phyloP scores from a whole-genome alignment of 306 rosid genomes.

The Notholithocarpus densiflorus region DNA sequence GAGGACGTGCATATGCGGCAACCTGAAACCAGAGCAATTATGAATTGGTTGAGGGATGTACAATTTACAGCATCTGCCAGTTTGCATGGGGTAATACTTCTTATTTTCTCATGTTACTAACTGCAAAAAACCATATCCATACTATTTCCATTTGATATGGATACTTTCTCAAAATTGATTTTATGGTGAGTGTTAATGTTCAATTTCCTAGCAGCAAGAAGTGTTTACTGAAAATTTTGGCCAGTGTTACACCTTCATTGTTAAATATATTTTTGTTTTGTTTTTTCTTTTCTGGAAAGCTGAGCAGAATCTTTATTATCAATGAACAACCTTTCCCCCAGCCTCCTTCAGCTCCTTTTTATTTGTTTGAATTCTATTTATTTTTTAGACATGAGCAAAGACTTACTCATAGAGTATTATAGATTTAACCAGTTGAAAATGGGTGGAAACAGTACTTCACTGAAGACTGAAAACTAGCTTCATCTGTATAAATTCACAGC shows the following conservation, averaged over 20 bases:
- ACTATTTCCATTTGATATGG: neutral
- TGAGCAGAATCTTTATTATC: neutral
- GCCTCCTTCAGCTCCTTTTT: neutral
- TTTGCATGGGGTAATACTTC: conserved; percentile 87
- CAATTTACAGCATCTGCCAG: conserved; percentile 94
- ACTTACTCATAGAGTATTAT: neutral
- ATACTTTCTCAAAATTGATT: neutral
- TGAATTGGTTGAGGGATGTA: conserved; percentile 76
- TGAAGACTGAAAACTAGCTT: conserved; percentile 6
- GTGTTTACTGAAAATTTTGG: neutral
- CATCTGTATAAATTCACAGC: conserved; percentile 1
- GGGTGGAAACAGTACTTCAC: conserved; percentile 2
- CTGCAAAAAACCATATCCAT: neutral
- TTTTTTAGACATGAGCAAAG: neutral
- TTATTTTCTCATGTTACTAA: conserved; percentile 2
- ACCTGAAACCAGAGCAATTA: conserved; percentile 92
- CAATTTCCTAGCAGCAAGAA: neutral
- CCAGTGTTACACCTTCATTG: neutral
- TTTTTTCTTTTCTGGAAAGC: conserved; percentile 1
- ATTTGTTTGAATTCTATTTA: neutral
- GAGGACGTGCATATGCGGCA: conserved; percentile 60
- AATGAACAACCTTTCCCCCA: neutral
- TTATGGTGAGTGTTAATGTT: neutral
- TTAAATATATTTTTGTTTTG: neutral
- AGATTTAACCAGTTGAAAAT: conserved; percentile 5